Base-by-base conservation (phyloP, 805 yeast species). In the Myxozyma monticola region DNA sequence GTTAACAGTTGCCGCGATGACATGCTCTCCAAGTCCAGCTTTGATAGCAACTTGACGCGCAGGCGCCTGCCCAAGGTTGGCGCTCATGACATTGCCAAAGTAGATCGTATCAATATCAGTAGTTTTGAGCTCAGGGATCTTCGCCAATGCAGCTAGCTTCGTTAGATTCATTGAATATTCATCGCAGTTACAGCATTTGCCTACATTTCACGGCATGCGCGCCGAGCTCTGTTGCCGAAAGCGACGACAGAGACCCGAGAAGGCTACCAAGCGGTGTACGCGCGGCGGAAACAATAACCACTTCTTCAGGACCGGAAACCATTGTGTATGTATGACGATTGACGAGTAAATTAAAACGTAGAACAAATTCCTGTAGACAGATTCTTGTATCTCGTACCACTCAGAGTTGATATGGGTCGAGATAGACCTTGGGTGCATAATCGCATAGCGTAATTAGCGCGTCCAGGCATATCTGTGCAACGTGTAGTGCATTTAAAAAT, bases 201-300 rank as follows among this genome's bases (percentile, higher is more conserved):
- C 10, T 38, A 51, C 58, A 55, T 24, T 84, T 84, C 59, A 93
- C 96, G 41, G 97, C 97, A 63, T 84, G 86, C 24, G 95, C 80
- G 47, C 99, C 99, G 49, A 93, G 78, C 65, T 91, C 98, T 51
- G 84, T 81, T 66, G 84, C 89, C 42, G 81, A 72, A 63, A 86
- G 78, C 30, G 93, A 77, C 31, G 93, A 70, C 38, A 93, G 77
- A 2, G 80, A 67, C 48, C 99, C 97, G 69, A 85, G 93, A 75
- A 93, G 87, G 14, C 96, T 83, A 37, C 98, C 99, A 63, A 93
- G 80, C 63, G 99, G 99, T 18, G 99, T 93, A 77, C 99, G 85
- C 42, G 96, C 82, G 44, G 88, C 78, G 31, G 96, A 74, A 49
- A 90, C 98, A 68, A 93, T 88, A 72, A 91, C 91, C 42, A 89